Conservation (phyloP, 139 green algal species). For the Diplosphaera chodatii region DNA sequence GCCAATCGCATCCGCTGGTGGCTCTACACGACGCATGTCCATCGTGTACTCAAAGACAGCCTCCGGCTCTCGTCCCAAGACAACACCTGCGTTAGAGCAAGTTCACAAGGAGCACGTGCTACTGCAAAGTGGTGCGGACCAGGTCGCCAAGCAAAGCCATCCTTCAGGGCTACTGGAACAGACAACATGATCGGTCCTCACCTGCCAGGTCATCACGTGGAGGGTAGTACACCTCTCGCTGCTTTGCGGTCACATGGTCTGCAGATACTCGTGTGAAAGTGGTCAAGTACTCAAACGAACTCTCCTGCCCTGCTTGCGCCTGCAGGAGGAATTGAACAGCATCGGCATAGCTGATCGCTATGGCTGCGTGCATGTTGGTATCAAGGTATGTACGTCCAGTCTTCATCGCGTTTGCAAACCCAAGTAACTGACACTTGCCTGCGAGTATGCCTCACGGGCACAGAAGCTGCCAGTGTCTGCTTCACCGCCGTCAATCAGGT, state of each 20-base stretch:
- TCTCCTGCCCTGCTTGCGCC: conserved; percentile 21
- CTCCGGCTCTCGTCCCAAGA: conserved; percentile 7
- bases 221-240: conserved; percentile 24
- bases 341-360: too few species aligned
- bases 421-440: too few species aligned
- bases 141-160: too few species aligned
- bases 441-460: not conserved
- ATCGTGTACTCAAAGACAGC: conserved; percentile 28
- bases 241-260: conserved; percentile 1
- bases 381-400: too few species aligned
- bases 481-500: not conserved
- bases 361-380: too few species aligned
- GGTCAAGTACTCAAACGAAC: conserved; percentile 27
- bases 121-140: conserved; percentile 2
- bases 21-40: not conserved
- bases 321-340: too few species aligned
- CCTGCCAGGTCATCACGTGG: conserved; percentile 15
- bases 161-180: too few species aligned
- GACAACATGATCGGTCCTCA: too few species aligned
- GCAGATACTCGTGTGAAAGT: not conserved
- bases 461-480: conserved; percentile 1
- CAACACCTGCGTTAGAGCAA: too few species aligned
- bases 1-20: conserved; percentile 2
- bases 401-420: too few species aligned
- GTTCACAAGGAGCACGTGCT: too few species aligned